Evolutionary conservation across 495 filamentous ascomycete genomes (phyloP).

Genomic region (Podospora conica): DNA sequence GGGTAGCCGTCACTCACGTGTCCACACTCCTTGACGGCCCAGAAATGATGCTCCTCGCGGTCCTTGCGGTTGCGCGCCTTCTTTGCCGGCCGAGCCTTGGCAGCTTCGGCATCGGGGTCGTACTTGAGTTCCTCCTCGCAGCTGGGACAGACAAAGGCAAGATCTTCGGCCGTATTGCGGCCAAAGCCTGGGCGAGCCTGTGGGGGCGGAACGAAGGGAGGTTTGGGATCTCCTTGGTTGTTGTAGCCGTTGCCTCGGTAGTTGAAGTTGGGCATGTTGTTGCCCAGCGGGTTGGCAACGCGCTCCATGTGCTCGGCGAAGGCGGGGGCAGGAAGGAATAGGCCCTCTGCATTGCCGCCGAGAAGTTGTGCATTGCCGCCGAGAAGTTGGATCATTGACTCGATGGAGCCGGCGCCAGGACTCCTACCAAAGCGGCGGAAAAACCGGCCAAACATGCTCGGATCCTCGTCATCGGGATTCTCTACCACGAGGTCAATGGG

Average conservation of each 20-base stretch:
- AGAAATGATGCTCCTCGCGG: slow-evolving; percentile 43
- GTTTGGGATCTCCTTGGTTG: slow-evolving; percentile 19
- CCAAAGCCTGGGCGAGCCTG: slow-evolving; percentile 36
- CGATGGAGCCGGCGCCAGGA: no score
- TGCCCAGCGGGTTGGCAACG: slow-evolving; percentile 20
- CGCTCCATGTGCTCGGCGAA: slow-evolving; percentile 1
- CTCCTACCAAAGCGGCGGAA: slow-evolving; percentile 3
- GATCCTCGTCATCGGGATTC: not conserved
- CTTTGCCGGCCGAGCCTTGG: slow-evolving; percentile 26
- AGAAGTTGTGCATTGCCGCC: no score
- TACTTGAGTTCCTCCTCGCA: slow-evolving; percentile 44
- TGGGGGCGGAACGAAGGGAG: slow-evolving; percentile 30
- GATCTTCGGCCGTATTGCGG: slow-evolving; percentile 35
- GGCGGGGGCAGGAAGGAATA: no score
- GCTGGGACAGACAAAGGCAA: slow-evolving; percentile 38
- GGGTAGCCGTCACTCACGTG: slow-evolving; percentile 32
- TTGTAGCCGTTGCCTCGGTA: slow-evolving; percentile 24
- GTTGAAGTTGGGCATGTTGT: slow-evolving; percentile 27
- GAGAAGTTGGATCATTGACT: no score
- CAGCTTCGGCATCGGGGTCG: slow-evolving; percentile 29
- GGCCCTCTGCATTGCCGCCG: no score
- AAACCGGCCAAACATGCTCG: not conserved
- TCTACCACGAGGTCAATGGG: not conserved
- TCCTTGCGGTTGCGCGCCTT: slow-evolving; percentile 36
- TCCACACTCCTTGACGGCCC: slow-evolving; percentile 45